phyloP scores from a whole-genome alignment of 306 rosid genomes.

The Fragaria ananassa region DNA sequence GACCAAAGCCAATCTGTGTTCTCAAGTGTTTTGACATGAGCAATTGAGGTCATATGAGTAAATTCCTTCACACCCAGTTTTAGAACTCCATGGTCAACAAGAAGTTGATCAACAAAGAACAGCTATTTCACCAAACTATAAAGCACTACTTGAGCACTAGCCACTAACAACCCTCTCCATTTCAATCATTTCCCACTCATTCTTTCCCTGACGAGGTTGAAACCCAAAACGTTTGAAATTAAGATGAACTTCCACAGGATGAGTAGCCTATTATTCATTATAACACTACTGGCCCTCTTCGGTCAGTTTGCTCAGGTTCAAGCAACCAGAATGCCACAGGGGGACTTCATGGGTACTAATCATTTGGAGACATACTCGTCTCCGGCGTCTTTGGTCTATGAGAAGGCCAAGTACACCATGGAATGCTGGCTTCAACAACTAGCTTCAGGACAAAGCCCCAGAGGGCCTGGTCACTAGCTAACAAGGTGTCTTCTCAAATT shows the following conservation, averaged over 20 bases:
- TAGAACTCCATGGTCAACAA: not conserved
- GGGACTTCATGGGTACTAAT: constrained; percentile 27
- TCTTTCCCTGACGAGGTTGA: not conserved
- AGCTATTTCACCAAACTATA: not conserved
- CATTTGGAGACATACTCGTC: constrained; percentile 21
- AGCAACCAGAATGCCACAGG: constrained; percentile 29
- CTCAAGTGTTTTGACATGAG: not conserved
- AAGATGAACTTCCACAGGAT: constrained; percentile 26
- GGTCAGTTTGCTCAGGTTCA: constrained; percentile 15
- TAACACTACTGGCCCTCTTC: not conserved
- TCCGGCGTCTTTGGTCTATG: constrained; percentile 15
- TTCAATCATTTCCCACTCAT: not conserved
- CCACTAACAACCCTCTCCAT: not conserved
- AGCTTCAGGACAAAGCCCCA: constrained; percentile 38
- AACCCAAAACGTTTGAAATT: not conserved
- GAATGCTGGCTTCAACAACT: constrained; percentile 31
- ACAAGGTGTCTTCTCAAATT: not conserved
- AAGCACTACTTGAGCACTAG: not conserved
- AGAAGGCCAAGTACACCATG: constrained; percentile 21
- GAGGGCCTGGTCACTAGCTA: constrained; percentile 33
- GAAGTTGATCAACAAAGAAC: not conserved
- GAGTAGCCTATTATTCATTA: constrained; percentile 12
- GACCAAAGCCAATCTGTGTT: not conserved
- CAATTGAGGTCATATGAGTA: not conserved
- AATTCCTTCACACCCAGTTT: not conserved